A percentile compares a stretch with the other conserved stretches of the same genome.
These are phyloP conservation scores for Lipomyces spencermartinsiae DNA, from an alignment of 805 yeast species.

Conservation along the genomic window DNA sequence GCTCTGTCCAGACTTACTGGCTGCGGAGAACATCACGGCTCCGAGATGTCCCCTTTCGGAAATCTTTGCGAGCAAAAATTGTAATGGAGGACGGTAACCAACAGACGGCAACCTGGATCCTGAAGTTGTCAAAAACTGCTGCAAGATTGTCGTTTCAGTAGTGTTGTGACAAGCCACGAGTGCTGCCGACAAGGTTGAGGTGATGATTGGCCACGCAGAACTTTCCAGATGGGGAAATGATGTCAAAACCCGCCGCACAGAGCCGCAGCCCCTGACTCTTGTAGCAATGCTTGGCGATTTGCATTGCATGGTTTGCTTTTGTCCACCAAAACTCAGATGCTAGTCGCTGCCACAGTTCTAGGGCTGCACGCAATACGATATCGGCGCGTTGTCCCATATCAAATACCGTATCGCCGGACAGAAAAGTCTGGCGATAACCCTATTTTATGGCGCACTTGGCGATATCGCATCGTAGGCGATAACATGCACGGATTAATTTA, in stretches of 20 bases:
- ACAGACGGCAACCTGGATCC: background rate
- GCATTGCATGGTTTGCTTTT: background rate
- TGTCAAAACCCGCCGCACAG: conserved; percentile 1
- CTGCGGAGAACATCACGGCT: background rate
- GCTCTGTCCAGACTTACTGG: background rate
- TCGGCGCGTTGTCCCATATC: background rate
- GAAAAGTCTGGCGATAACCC: background rate
- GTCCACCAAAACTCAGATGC: background rate
- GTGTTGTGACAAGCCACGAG: background rate
- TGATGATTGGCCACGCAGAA: conserved; percentile 5
- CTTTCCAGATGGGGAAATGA: conserved; percentile 3
- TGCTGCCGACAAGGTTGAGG: background rate
- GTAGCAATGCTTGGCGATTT: no score
- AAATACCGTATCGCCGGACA: conserved; percentile 3
- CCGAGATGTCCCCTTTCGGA: conserved; percentile 4
- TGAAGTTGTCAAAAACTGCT: no score
- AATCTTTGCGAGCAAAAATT: conserved; percentile 2
- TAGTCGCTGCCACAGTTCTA: background rate
- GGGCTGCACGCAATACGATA: conserved; percentile 5
- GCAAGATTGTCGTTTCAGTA: background rate
- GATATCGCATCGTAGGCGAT: background rate
- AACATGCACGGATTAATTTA: background rate
- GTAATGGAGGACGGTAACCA: background rate
- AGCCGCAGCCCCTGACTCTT: no score
- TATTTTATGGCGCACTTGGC: background rate